Conservation (phyloP, 2,329 filamentous ascomycete species). For the Cladosporium colombiae region DNA sequence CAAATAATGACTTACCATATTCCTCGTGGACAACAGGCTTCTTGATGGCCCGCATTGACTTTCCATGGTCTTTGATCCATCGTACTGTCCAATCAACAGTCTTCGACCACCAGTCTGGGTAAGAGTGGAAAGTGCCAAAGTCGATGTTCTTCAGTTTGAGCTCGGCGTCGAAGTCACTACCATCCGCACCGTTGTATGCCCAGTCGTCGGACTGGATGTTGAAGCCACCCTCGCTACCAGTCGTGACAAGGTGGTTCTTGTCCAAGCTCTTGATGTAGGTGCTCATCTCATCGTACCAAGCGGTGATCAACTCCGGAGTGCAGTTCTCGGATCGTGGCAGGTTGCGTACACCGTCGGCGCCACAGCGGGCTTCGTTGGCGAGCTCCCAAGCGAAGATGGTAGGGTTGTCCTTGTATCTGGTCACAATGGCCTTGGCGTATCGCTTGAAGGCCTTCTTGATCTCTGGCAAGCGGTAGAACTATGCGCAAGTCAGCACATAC, state of each 20-base stretch:
- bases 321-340: conserved; percentile 43
- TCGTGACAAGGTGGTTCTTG: conserved; percentile 55
- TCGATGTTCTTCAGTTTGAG: conserved; percentile 52
- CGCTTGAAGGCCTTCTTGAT: conserved; percentile 52
- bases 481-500: conserved; percentile 7
- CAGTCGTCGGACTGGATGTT: conserved; percentile 35
- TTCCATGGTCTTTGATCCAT: conserved; percentile 58
- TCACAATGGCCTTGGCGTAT: conserved; percentile 62
- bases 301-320: conserved; percentile 45
- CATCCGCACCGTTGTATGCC: conserved; percentile 48
- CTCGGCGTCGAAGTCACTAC: conserved; percentile 57
- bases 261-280: conserved; percentile 57
- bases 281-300: conserved; percentile 58
- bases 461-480: conserved; percentile 24
- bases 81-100: conserved; percentile 54
- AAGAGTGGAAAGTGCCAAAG: conserved; percentile 58
- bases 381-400: conserved; percentile 70
- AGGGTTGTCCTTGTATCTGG: conserved; percentile 58
- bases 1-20: conserved; percentile 37
- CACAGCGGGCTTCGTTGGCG: conserved; percentile 66
- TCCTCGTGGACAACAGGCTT: conserved; percentile 60
- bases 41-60: conserved; percentile 42
- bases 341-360: conserved; percentile 58
- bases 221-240: conserved; percentile 49
- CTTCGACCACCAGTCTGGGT: conserved; percentile 59